Evolutionary conservation across 192 early-diverging fungal species (phyloP).

Genomic region (Backusella liffmaniae): DNA sequence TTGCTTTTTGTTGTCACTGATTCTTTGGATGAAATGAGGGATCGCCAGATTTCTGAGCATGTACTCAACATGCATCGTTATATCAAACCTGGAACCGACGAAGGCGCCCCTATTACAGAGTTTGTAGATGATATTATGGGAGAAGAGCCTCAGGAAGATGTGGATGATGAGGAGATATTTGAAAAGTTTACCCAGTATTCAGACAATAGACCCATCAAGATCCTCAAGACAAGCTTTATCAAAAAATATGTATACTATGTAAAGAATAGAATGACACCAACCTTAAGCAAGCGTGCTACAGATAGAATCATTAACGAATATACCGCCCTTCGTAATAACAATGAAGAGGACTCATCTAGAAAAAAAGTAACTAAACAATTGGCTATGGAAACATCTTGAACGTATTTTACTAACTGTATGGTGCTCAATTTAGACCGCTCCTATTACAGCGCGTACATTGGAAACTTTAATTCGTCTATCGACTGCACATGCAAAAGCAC

Average conservation of each 20-base stretch:
- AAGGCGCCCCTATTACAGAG: slow-evolving; percentile 60
- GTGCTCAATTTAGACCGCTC: slow-evolving; percentile 64
- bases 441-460: slow-evolving; percentile 97
- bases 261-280: slow-evolving; percentile 82
- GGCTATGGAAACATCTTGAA: not conserved
- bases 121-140: slow-evolving; percentile 38
- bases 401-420: not conserved
- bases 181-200: slow-evolving; percentile 77
- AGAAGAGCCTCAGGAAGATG: slow-evolving; percentile 48
- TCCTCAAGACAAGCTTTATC: slow-evolving; percentile 84
- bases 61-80: slow-evolving; percentile 95
- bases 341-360: slow-evolving; percentile 59
- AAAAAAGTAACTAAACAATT: slow-evolving; percentile 56
- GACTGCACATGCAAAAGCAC: slow-evolving; percentile 93
- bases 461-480: slow-evolving; percentile 97
- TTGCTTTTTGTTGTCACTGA: slow-evolving; percentile 96
- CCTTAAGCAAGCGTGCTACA: slow-evolving; percentile 78
- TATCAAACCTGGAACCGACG: slow-evolving; percentile 78
- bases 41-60: slow-evolving; percentile 89
- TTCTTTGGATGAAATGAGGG: slow-evolving; percentile 80
- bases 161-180: slow-evolving; percentile 64
- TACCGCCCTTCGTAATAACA: slow-evolving; percentile 78
- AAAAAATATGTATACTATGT: slow-evolving; percentile 97
- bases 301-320: slow-evolving; percentile 82
- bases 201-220: slow-evolving; percentile 45